A percentile compares a stretch with the other conserved stretches of the same genome.
These are phyloP conservation scores for Novakomyces olei DNA, from an alignment of 805 yeast species.

Conservation along the genomic window DNA sequence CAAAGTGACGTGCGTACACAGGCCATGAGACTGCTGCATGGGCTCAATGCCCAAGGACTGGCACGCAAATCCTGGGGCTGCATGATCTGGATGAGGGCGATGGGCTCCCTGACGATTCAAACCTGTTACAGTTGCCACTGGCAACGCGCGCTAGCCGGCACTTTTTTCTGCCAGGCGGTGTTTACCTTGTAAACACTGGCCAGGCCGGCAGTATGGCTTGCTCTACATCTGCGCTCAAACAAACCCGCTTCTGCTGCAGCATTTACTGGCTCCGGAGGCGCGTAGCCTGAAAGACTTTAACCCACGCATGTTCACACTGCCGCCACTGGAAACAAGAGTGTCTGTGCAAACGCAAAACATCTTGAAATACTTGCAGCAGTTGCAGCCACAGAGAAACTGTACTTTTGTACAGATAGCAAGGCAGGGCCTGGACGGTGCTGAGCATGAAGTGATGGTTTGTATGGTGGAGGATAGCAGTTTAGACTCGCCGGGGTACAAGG, in stretches of 20 bases:
- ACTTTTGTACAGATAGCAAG: conserved; percentile 39
- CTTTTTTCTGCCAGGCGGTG: conserved; percentile 40
- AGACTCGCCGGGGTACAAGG: conserved; percentile 38
- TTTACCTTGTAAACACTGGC: conserved; percentile 58
- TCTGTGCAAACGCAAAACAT: conserved; percentile 46
- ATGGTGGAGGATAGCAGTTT: conserved; percentile 52
- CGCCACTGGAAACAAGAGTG: conserved; percentile 45
- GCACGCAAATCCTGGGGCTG: conserved; percentile 48
- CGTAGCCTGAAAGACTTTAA: conserved; percentile 22
- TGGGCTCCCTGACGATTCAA: conserved; percentile 19
- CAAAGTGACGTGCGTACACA: conserved; percentile 44
- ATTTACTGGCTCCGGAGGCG: conserved; percentile 44
- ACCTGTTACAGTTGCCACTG: conserved; percentile 28
- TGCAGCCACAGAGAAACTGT: conserved; percentile 19
- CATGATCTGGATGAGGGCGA: conserved; percentile 43
- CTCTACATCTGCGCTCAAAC: conserved; percentile 54
- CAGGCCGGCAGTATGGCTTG: conserved; percentile 22
- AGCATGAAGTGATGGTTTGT: conserved; percentile 31
- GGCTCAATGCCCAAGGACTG: conserved; percentile 33
- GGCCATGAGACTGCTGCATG: conserved; percentile 28
- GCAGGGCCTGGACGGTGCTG: conserved; percentile 40
- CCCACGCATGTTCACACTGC: conserved; percentile 35
- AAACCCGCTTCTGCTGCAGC: conserved; percentile 42
- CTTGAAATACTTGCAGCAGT: conserved; percentile 30
- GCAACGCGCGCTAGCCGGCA: conserved; percentile 24